phyloP scores from a whole-genome alignment of 1,284 basidiomycete species.

The Tylopilus sp. region DNA sequence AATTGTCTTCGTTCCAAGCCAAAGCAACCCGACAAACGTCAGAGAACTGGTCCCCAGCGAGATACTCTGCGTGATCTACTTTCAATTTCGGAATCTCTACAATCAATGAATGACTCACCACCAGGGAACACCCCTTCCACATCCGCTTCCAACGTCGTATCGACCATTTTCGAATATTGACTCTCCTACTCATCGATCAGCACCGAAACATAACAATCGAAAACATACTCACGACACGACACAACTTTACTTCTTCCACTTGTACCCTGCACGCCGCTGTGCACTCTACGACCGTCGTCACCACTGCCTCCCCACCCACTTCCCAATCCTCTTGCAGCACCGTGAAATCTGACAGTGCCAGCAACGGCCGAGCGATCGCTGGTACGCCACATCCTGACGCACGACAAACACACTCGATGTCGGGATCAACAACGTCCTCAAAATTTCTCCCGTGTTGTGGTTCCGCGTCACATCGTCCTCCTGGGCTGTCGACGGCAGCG shows the following conservation, averaged over 20 bases:
- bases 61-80: constrained; percentile 58
- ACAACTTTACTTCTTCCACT: constrained; percentile 61
- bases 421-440: constrained; percentile 72
- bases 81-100: not conserved
- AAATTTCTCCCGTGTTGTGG: constrained; percentile 59
- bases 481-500: constrained; percentile 3
- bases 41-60: constrained; percentile 71
- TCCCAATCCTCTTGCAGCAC: constrained; percentile 70
- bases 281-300: constrained; percentile 63
- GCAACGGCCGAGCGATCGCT: constrained; percentile 43
- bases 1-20: constrained; percentile 54
- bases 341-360: constrained; percentile 58
- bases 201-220: not conserved
- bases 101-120: constrained; percentile 40
- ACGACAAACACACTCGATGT: constrained; percentile 66
- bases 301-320: constrained; percentile 65
- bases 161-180: constrained; percentile 56
- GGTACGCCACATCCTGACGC: constrained; percentile 63
- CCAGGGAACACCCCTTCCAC: constrained; percentile 53
- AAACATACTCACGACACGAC: constrained; percentile 55
- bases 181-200: constrained; percentile 52
- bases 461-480: constrained; percentile 27
- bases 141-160: constrained; percentile 49
- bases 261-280: constrained; percentile 63
- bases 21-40: constrained; percentile 65